phyloP scores from a whole-genome alignment of 495 filamentous ascomycete species.

The Talaromyces borbonicus region DNA sequence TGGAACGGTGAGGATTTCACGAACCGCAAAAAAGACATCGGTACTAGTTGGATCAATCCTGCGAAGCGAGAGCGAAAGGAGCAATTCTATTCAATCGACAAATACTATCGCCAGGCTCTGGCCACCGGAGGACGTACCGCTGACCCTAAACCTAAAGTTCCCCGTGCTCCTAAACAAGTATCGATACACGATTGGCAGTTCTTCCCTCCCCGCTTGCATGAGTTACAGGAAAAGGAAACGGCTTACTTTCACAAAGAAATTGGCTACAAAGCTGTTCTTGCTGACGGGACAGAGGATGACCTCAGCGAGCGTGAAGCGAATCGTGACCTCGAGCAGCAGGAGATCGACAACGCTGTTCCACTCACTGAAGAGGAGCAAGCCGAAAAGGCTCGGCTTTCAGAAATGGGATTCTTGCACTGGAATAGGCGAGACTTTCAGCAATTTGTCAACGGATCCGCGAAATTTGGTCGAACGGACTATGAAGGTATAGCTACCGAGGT shows the following conservation, averaged over 20 bases:
- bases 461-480: constrained; percentile 80
- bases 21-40: constrained; percentile 83
- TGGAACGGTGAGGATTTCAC: constrained; percentile 98
- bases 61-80: constrained; percentile 98
- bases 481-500: constrained; percentile 79
- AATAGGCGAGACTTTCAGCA: constrained; percentile 97
- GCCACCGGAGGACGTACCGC: constrained; percentile 75
- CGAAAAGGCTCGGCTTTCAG: constrained; percentile 68
- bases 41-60: constrained; percentile 95
- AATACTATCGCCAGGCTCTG: constrained; percentile 92
- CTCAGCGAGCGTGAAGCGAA: constrained; percentile 79
- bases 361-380: constrained; percentile 84
- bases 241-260: constrained; percentile 94
- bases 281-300: constrained; percentile 76
- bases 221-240: constrained; percentile 92
- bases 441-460: constrained; percentile 89
- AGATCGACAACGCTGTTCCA: constrained; percentile 84
- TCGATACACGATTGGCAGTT: constrained; percentile 95
- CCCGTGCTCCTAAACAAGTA: constrained; percentile 87
- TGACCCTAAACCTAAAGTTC: constrained; percentile 90
- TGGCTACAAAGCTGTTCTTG: constrained; percentile 77
- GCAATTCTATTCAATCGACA: constrained; percentile 95
- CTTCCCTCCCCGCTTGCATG: constrained; percentile 70
- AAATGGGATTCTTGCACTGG: constrained; percentile 87
- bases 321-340: constrained; percentile 74